Percentiles rank a stretch among this genome's conserved stretches.
These are phyloP conservation scores for Beverwykella pulmonaria DNA, from an alignment of 495 filamentous ascomycete species.

Conservation along the genomic window DNA sequence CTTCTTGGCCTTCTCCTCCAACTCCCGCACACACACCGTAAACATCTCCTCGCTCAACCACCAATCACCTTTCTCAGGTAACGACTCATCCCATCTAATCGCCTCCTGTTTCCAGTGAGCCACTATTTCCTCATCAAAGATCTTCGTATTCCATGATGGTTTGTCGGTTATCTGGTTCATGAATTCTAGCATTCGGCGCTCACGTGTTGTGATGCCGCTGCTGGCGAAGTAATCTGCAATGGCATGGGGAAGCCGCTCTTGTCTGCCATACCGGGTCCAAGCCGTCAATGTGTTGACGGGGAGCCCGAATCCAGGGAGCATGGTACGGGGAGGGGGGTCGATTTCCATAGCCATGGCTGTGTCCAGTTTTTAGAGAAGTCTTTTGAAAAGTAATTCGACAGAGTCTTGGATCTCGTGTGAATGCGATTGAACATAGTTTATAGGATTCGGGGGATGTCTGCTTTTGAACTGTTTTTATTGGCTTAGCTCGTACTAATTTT, in stretches of 20 bases:
- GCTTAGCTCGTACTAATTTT: no score
- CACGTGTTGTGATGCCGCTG: conserved; percentile 45
- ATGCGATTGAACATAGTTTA: no score
- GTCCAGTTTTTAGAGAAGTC: no score
- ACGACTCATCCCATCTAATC: not conserved
- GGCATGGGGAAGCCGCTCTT: conserved; percentile 41
- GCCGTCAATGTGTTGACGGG: conserved; percentile 46
- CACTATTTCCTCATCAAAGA: conserved; percentile 40
- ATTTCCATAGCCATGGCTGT: not conserved
- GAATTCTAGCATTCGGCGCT: conserved; percentile 43
- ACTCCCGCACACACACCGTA: conserved; percentile 14
- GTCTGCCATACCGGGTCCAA: conserved; percentile 22
- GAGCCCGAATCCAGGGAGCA: conserved; percentile 51
- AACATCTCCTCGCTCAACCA: conserved; percentile 23
- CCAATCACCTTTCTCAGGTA: conserved; percentile 15
- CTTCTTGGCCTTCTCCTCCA: conserved; percentile 9
- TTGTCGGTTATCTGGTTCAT: conserved; percentile 46
- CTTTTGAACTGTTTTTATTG: no score
- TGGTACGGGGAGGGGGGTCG: not conserved
- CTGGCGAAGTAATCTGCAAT: conserved; percentile 24
- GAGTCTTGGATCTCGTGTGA: no score
- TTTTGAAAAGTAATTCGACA: no score
- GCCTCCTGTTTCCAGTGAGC: conserved; percentile 33
- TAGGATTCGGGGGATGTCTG: no score
- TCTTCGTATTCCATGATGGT: conserved; percentile 41